phyloP scores from a whole-genome alignment of 2,329 filamentous ascomycete genomes.

The Trichoderma guizhouense region DNA sequence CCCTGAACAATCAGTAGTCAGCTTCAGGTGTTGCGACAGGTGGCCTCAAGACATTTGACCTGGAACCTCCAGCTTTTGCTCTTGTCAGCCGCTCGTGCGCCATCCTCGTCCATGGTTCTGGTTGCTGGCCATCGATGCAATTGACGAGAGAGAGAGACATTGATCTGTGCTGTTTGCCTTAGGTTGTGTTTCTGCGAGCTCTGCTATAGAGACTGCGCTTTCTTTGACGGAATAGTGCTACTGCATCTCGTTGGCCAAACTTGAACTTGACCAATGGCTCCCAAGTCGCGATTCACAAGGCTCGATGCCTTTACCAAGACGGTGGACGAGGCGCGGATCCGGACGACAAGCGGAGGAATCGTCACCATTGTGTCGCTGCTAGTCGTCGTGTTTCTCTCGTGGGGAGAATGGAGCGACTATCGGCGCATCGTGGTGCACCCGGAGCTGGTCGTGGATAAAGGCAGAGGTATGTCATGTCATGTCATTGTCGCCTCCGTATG shows the following conservation, averaged over 20 bases:
- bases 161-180: not conserved
- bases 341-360: conserved; percentile 91
- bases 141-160: conserved; percentile 14
- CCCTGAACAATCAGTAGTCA: conserved; percentile 4
- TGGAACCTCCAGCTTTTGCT: not conserved
- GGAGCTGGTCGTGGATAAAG: conserved; percentile 94
- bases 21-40: conserved; percentile 32
- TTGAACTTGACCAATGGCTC: conserved; percentile 58
- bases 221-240: not conserved
- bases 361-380: conserved; percentile 90
- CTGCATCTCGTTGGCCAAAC: not conserved
- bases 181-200: conserved; percentile 9
- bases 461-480: conserved; percentile 62
- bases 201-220: not conserved
- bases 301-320: conserved; percentile 99
- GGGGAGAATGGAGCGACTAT: conserved; percentile 97
- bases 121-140: conserved; percentile 9
- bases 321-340: conserved; percentile 93
- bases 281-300: conserved; percentile 91
- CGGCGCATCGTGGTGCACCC: conserved; percentile 80
- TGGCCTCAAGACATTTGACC: conserved; percentile 29
- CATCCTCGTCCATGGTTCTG: conserved; percentile 16
- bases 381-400: conserved; percentile 81
- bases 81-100: conserved; percentile 16
- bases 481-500: not conserved